Percentiles rank a stretch among this genome's conserved stretches.
Evolutionary conservation across 2,329 filamentous ascomycete species (phyloP).

Genomic region (Aspergillus novofumigatus): DNA sequence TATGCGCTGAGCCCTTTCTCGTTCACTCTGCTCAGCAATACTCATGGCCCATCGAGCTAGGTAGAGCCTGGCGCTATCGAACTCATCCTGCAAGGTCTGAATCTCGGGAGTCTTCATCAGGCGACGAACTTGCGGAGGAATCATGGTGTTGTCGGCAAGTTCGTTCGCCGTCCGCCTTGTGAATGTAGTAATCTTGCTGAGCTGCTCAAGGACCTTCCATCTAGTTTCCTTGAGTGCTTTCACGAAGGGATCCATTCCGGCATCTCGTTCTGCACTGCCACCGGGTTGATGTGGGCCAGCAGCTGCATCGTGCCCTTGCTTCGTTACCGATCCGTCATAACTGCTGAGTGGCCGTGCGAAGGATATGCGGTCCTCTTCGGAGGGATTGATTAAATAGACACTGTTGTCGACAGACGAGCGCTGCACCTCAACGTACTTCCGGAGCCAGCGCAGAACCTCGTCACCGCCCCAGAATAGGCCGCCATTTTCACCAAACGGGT

Average conservation of each 20-base stretch:
- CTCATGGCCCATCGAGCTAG: conserved; percentile 97
- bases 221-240: conserved; percentile 92
- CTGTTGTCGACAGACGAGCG: conserved; percentile 81
- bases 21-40: conserved; percentile 93
- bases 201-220: conserved; percentile 94
- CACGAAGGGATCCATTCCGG: conserved; percentile 84
- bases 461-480: conserved; percentile 94
- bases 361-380: conserved; percentile 73
- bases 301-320: conserved; percentile 30
- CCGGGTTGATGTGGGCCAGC: conserved; percentile 31
- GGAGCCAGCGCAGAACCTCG: conserved; percentile 87
- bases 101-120: conserved; percentile 89
- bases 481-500: conserved; percentile 80
- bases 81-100: conserved; percentile 92
- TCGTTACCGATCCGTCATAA: conserved; percentile 37
- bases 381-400: conserved; percentile 86
- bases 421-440: conserved; percentile 76
- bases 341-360: conserved; percentile 57
- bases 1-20: conserved; percentile 77
- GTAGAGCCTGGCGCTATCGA: conserved; percentile 92
- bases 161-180: conserved; percentile 88
- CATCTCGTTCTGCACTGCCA: conserved; percentile 50
- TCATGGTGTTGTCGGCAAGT: conserved; percentile 81
- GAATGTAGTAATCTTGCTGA: conserved; percentile 96
- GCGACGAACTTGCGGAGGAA: conserved; percentile 82